These are phyloP conservation scores for Quercus variabilis DNA, from an alignment of 306 rosid genomes.

Conservation along the genomic window DNA sequence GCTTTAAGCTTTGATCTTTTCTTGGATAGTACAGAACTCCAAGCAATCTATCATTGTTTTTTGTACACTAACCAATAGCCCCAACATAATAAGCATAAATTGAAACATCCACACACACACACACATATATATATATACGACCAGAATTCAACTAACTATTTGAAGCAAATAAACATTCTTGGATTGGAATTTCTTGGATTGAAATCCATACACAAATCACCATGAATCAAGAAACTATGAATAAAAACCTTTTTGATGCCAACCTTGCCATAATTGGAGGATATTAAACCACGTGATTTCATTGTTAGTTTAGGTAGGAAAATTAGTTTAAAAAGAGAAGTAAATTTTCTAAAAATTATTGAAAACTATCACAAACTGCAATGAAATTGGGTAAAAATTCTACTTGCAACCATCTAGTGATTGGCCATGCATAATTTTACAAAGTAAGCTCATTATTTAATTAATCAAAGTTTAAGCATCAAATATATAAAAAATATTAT, in stretches of 20 bases:
- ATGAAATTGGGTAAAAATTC: background rate
- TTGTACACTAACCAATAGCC: too few relatives aligned
- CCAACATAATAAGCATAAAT: too few relatives aligned
- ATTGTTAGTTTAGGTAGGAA: background rate
- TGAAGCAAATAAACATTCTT: background rate
- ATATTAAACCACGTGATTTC: background rate
- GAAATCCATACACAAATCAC: background rate
- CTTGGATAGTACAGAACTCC: background rate
- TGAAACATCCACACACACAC: too few relatives aligned
- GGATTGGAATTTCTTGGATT: background rate
- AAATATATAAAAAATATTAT: background rate
- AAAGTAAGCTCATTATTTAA: conserved; percentile 20
- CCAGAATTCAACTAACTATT: background rate
- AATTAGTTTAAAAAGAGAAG: background rate
- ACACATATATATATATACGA: background rate
- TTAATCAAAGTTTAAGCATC: background rate
- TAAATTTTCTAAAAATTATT: too few relatives aligned
- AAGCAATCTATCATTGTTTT: too few relatives aligned
- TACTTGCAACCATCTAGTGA: background rate
- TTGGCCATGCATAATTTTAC: background rate
- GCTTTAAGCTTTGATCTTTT: background rate
- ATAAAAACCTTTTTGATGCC: too few relatives aligned
- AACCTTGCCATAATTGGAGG: background rate
- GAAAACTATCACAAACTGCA: too few relatives aligned
- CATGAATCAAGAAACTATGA: background rate